Base-by-base conservation (phyloP, 495 filamentous ascomycete species). In the Aspergillus sclerotiicarbonarius region DNA sequence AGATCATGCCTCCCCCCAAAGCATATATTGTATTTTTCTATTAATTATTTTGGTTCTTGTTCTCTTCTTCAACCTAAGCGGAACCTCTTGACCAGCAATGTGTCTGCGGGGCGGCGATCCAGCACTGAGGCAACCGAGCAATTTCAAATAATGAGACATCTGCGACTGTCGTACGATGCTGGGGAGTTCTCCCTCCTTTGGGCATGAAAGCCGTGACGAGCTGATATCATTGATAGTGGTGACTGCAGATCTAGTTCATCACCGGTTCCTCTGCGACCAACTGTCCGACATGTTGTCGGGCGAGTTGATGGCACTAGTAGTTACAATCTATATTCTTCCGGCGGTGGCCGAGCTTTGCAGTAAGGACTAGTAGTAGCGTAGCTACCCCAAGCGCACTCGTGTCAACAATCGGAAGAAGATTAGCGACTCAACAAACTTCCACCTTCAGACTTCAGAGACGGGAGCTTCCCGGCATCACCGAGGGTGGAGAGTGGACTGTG, bases 191-290 rank as follows among this genome's bases (percentile, higher is more conserved):
- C 52, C 37, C 52, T 54, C 25, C 13, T 31, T 45, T 45, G 21
- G 39, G 39, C 39, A 44, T 54, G 52, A 25, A 32, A 44, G 35
- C 39, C 52, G 39, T 29, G 52, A 43, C 52, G 31, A 54, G 47
- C 7, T 13, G 37, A 33, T n/a, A n/a, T 41, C 15, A 25, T 25
- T 5, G 5, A 25, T 25, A 25, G 25, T 25, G 25, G 25, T 25
- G 25, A 25, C 25, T 5, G 25, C 25, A 25, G 25, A 25, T 25
- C 25, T 25, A 25, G 25, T 25, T 25, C 25, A 25, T 5, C n/a
- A n/a, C 25, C 5, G 25, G 25, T 25, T 25, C 5, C 25, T 25
- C 25, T 25, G 25, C 25, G 2, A 5, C 25, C 25, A 25, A 25
- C 25, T 2, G 25, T 25, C 25, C 25, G 5, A 5, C 25, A 25